A percentile compares a stretch with the other conserved stretches of the same genome.
phyloP scores from a whole-genome alignment of 2,329 filamentous ascomycete species.

The Chaetomiaceae sp. region DNA sequence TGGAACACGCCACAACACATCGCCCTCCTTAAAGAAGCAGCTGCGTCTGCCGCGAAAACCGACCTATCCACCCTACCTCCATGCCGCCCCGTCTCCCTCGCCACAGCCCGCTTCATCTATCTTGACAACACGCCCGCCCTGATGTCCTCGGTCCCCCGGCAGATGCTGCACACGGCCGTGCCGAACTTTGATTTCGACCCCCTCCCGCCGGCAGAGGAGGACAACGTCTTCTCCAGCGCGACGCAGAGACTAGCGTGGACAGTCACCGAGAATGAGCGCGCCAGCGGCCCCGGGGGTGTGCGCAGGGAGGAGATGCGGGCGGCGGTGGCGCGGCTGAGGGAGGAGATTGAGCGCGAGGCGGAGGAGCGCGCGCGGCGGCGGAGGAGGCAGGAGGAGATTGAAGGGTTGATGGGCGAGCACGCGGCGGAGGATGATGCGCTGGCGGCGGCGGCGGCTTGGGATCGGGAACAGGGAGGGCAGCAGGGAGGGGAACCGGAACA shows the following conservation, averaged over 20 bases:
- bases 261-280: constrained; percentile 20
- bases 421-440: background rate
- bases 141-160: constrained; percentile 63
- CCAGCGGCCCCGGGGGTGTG: background rate
- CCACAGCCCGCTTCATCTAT: constrained; percentile 70
- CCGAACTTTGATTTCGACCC: constrained; percentile 78
- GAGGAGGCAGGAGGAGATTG: background rate
- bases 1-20: constrained; percentile 78
- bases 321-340: background rate
- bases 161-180: constrained; percentile 54
- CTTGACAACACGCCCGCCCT: constrained; percentile 70
- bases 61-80: constrained; percentile 37
- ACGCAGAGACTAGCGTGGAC: constrained; percentile 43
- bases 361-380: background rate
- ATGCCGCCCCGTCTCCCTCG: constrained; percentile 37
- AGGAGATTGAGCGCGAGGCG: constrained; percentile 2
- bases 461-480: background rate
- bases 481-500: too few species aligned
- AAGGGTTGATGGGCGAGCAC: too few species aligned
- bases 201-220: constrained; percentile 61
- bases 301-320: background rate
- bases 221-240: constrained; percentile 48
- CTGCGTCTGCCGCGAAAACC: constrained; percentile 30
- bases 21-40: constrained; percentile 56
- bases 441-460: background rate